Evolutionary conservation across 75 land plant species (phyloP).

Genomic region (Gnetum montanum): DNA sequence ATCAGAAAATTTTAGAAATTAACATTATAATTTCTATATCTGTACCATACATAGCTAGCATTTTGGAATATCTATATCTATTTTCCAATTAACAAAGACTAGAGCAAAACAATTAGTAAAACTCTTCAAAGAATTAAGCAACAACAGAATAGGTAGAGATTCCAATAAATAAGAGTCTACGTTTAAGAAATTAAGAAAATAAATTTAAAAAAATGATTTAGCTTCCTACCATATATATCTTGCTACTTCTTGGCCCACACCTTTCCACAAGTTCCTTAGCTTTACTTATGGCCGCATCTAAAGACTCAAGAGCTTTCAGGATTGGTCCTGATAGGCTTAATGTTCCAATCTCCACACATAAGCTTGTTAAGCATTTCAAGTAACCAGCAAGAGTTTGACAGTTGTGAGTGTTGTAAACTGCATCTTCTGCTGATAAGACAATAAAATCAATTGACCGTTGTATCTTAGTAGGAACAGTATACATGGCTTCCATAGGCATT

Average conservation of each 20-base stretch:
- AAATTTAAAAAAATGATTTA: background rate
- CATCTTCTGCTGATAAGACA: conserved; percentile 7
- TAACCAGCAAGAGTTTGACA: conserved; percentile 13
- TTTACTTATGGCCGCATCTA: conserved; percentile 16
- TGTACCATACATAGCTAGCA: no score
- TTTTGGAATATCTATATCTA: no score
- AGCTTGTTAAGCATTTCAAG: conserved; percentile 13
- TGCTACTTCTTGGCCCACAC: conserved; percentile 16
- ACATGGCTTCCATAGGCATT: conserved; percentile 3
- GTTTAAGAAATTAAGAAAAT: background rate
- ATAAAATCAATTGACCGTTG: background rate
- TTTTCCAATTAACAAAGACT: no score
- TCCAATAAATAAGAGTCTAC: background rate
- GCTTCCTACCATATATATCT: conserved; percentile 19
- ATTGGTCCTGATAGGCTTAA: conserved; percentile 5
- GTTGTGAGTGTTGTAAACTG: conserved; percentile 3
- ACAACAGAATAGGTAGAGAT: background rate
- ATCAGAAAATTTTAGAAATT: no score
- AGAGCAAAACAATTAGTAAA: no score
- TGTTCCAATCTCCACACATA: conserved; percentile 17
- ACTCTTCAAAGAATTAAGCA: no score
- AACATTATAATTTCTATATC: no score
- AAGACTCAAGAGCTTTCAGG: conserved; percentile 4
- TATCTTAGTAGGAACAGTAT: background rate
- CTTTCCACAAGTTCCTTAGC: conserved; percentile 18